A percentile compares a stretch with the other conserved stretches of the same genome.
Evolutionary conservation across 2,329 filamentous ascomycete species (phyloP).

Genomic region (Fusarium oxysporum): DNA sequence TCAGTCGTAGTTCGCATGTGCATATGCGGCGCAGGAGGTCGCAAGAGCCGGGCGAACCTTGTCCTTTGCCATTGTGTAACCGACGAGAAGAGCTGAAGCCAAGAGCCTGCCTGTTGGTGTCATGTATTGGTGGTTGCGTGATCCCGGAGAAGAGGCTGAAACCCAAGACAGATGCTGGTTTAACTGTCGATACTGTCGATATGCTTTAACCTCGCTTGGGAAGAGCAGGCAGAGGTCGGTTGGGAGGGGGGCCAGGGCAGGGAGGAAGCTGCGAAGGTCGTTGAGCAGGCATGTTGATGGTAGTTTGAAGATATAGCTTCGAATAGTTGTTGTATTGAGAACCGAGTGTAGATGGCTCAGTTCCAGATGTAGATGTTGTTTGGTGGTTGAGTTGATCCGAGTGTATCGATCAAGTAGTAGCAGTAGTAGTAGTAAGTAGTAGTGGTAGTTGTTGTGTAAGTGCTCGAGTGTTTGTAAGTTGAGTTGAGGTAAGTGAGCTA

Average conservation of each 20-base stretch:
- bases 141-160: slow-evolving; percentile 21
- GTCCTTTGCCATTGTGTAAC: slow-evolving; percentile 34
- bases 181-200: slow-evolving; percentile 19
- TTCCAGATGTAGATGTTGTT: slow-evolving; percentile 29
- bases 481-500: slow-evolving; percentile 4
- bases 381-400: slow-evolving; percentile 19
- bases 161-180: slow-evolving; percentile 12
- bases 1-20: slow-evolving; percentile 37
- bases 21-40: slow-evolving; percentile 38
- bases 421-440: too few relatives aligned
- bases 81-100: slow-evolving; percentile 17
- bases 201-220: slow-evolving; percentile 66
- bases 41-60: slow-evolving; percentile 39
- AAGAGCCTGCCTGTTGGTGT: slow-evolving; percentile 14
- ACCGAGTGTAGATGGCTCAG: slow-evolving; percentile 41
- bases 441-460: slow-evolving; percentile 13
- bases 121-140: slow-evolving; percentile 1
- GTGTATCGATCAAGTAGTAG: slow-evolving; percentile 16
- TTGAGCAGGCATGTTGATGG: slow-evolving; percentile 65
- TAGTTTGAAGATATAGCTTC: slow-evolving; percentile 24
- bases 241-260: slow-evolving; percentile 74
- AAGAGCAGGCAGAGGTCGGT: slow-evolving; percentile 72
- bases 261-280: slow-evolving; percentile 74
- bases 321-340: slow-evolving; percentile 23
- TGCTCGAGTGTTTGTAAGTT: slow-evolving; percentile 23